phyloP scores from a whole-genome alignment of 202 grass and related monocot species.

The Zizania palustris region DNA sequence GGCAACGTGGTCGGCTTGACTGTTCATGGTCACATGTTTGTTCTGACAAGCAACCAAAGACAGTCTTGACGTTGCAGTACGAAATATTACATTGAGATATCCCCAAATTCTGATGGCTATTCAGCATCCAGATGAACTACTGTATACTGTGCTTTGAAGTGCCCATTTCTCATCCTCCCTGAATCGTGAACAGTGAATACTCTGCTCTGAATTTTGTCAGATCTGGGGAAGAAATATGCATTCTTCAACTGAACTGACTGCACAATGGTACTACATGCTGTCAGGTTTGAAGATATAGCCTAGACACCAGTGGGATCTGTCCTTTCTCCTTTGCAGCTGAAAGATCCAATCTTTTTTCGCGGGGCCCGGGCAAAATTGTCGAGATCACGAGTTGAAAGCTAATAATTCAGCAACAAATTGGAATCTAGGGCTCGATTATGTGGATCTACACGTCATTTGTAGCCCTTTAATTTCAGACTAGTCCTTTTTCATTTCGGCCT shows the following conservation, averaged over 20 bases:
- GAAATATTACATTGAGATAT: neutral
- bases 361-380: too few relatives aligned
- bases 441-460: neutral
- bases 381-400: too few relatives aligned
- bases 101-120: neutral
- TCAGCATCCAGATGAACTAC: neutral
- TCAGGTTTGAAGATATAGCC: neutral
- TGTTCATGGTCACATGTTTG: neutral
- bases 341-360: neutral
- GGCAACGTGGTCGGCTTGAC: neutral
- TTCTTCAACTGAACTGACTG: neutral
- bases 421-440: neutral
- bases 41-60: constrained; percentile 3
- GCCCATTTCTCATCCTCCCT: neutral
- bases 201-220: neutral
- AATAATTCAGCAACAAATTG: neutral
- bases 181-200: neutral
- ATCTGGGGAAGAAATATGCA: neutral
- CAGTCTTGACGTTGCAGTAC: neutral
- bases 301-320: neutral
- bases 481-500: neutral
- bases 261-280: neutral
- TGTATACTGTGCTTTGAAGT: neutral
- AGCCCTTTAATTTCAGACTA: neutral
- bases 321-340: neutral